A percentile compares a stretch with the other conserved stretches of the same genome.
These are phyloP conservation scores for Theileria orientalis DNA, from an alignment of 169 alveolate genomes.

Conservation along the genomic window DNA sequence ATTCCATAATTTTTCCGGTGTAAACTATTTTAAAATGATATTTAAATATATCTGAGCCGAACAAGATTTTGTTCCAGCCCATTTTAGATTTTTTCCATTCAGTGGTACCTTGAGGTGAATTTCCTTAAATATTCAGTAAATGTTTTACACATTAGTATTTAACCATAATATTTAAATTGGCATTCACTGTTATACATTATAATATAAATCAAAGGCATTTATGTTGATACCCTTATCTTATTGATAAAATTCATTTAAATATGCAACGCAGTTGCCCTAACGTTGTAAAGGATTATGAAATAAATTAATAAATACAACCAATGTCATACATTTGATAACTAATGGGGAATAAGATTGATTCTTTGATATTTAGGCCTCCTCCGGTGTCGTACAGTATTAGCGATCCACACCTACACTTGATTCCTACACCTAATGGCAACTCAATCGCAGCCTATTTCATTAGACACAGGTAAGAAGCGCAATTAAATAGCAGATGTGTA, in stretches of 20 bases:
- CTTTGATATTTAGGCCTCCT: constrained; percentile 72
- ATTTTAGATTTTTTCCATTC: background rate
- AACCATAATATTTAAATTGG: background rate
- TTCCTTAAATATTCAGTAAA: no score
- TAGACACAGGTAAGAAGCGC: constrained; percentile 35
- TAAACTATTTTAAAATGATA: no score
- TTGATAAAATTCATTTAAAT: no score
- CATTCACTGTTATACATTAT: background rate
- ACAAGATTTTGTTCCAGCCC: no score
- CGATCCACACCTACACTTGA: constrained; percentile 71
- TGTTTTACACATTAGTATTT: no score
- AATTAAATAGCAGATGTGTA: background rate
- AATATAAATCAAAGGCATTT: no score
- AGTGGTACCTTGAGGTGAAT: background rate
- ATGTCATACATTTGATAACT: background rate
- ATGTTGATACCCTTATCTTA: no score
- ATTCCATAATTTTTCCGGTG: no score
- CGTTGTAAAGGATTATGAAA: no score
- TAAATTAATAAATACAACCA: no score
- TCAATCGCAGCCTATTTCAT: constrained; percentile 70
- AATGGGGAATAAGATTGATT: constrained; percentile 74
- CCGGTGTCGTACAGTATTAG: constrained; percentile 60
- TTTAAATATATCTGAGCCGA: no score
- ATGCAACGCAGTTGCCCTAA: no score
- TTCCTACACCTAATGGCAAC: constrained; percentile 70